Evolutionary conservation across 2,329 filamentous ascomycete genomes (phyloP).

Genomic region (Trichophyton benhamiae): DNA sequence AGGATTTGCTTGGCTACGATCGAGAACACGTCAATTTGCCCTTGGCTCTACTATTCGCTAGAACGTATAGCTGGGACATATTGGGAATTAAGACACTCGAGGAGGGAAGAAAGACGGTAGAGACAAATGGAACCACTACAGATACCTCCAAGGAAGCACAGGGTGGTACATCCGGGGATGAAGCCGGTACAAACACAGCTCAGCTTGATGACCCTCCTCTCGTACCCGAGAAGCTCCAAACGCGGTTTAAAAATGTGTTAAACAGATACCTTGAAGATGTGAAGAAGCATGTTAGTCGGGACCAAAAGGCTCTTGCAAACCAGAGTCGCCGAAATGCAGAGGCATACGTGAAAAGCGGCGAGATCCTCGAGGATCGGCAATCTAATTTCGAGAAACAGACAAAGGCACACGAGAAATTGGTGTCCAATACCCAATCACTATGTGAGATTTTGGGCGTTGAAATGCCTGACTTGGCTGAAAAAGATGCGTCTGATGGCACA

Average conservation of each 20-base stretch:
- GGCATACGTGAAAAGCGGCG: constrained; percentile 94
- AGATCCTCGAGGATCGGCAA: constrained; percentile 95
- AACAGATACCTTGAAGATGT: constrained; percentile 87
- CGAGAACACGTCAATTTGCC: constrained; percentile 85
- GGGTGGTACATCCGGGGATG: constrained; percentile 41
- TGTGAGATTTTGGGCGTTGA: constrained; percentile 79
- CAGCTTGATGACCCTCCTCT: constrained; percentile 57
- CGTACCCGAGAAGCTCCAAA: constrained; percentile 61
- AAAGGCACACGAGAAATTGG: constrained; percentile 80
- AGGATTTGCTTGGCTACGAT: constrained; percentile 88
- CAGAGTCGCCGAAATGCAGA: constrained; percentile 94
- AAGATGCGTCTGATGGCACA: constrained; percentile 54
- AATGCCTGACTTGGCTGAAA: constrained; percentile 85
- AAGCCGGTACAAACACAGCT: constrained; percentile 35
- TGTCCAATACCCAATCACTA: constrained; percentile 79
- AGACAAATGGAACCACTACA: constrained; percentile 62
- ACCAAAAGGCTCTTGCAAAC: constrained; percentile 75
- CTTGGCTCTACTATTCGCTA: constrained; percentile 86
- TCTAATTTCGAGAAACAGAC: constrained; percentile 88
- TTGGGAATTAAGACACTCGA: constrained; percentile 62
- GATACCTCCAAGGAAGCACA: constrained; percentile 36
- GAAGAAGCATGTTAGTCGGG: constrained; percentile 73
- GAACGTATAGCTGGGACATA: constrained; percentile 91
- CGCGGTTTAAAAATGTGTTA: constrained; percentile 75
- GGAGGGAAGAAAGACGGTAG: constrained; percentile 72